Base-by-base conservation (phyloP, 2,329 filamentous ascomycete species). In the Biscogniauxia mediterranea region DNA sequence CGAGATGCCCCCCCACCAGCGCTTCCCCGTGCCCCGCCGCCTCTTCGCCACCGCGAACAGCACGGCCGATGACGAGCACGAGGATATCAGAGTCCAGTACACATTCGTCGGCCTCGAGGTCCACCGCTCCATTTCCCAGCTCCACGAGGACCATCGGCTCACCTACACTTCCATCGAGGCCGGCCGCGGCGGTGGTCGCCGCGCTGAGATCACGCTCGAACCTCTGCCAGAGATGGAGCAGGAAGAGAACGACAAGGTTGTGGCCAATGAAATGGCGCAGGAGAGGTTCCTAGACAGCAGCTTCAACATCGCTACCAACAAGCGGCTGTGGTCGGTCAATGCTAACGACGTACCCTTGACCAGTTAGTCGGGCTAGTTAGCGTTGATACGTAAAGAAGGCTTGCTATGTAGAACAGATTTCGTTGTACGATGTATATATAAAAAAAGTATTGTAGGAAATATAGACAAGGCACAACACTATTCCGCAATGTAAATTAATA, bases 161-260 rank as follows among this genome's bases (percentile, higher is more conserved):
- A 77, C 75, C 7, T 85, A 85, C 76, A 82, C 77, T 20, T 80
- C 77, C 66, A 77, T 85, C 63, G 80, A 85, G 62, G 81, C 77
- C 5, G 83, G 83, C 0, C 76, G 77, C 56, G 79, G 81, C 61
- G 81, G 80, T 55, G 83, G 83, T 5, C 79, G 79, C 13, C 77
- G 81, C n/a, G 78, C 81, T 20, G 81, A 84, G 67, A 70, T 87
- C 23, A 78, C 75, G 1, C 75, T 87, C 7, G 75, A 80, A 51
- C 76, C 77, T 6, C 59, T 64, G 11, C 26, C 25, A 8, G 21
- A 13, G 6, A 21, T 13, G 23, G 26, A 15, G 13, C 46, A 20
- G 1, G 19, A 32, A 25, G 21, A 60, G 15, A 19, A 46, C 2
- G n/a, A n/a, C 19, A 28, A 54, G 19, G 5, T 13, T 17, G 42